Evolutionary conservation across 2,329 filamentous ascomycete genomes (phyloP).

Genomic region (Clarireedia monteithiana): DNA sequence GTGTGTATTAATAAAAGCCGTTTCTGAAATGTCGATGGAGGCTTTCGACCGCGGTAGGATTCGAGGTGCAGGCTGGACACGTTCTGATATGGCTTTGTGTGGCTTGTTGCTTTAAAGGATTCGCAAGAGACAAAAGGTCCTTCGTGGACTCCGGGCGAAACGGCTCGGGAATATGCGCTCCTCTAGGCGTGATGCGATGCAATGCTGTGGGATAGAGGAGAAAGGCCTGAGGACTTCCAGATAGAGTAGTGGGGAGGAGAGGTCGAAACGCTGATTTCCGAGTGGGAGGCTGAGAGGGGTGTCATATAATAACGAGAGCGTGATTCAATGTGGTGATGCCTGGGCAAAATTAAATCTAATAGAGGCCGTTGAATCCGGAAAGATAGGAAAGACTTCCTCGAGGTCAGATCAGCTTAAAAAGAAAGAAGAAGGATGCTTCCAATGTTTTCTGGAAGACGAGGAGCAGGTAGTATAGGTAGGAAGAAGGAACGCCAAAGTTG

Average conservation of each 20-base stretch:
- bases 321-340: not conserved
- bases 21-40: not conserved
- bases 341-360: not conserved
- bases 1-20: not conserved
- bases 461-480: not conserved
- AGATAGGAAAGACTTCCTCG: too few relatives aligned
- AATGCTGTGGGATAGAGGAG: not conserved
- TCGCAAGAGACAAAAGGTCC: conserved; percentile 1
- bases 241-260: not conserved
- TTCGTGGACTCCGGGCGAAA: not conserved
- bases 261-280: not conserved
- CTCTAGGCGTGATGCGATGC: not conserved
- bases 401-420: too few relatives aligned
- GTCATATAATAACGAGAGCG: not conserved
- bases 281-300: not conserved
- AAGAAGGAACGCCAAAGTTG: not conserved
- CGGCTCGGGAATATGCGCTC: conserved; percentile 2
- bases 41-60: conserved; percentile 1
- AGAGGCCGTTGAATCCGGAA: not conserved
- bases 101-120: conserved; percentile 3
- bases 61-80: conserved; percentile 2
- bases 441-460: not conserved
- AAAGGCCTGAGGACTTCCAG: not conserved
- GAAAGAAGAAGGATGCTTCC: too few relatives aligned
- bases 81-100: conserved; percentile 5